Conservation (phyloP, 2,329 filamentous ascomycete species). For the Herpotrichia juniperi region DNA sequence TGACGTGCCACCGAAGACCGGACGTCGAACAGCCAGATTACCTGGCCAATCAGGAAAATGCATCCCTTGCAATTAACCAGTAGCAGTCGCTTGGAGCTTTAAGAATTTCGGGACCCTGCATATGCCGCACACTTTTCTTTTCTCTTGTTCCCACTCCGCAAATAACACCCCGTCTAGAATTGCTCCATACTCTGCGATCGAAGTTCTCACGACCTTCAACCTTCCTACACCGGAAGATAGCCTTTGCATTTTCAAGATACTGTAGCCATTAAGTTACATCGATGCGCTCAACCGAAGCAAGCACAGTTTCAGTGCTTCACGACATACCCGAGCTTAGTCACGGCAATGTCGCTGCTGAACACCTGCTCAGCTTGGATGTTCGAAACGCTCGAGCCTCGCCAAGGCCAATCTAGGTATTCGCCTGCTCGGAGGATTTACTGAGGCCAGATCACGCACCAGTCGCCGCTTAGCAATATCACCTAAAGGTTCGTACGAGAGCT, state of each 20-base stretch:
- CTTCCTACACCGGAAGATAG: neutral
- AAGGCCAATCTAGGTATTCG: neutral
- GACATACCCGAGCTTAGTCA: neutral
- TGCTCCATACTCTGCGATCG: neutral
- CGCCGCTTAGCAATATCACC: neutral
- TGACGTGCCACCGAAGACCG: conserved; percentile 9
- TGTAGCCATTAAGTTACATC: too few species aligned
- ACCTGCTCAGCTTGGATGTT: too few species aligned
- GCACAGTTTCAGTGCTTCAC: neutral
- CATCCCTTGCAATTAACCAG: neutral
- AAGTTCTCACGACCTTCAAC: neutral
- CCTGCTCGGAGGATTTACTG: neutral
- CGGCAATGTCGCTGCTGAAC: too few species aligned
- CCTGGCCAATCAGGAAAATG: conserved; percentile 2
- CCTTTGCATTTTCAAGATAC: neutral
- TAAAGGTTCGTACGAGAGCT: neutral
- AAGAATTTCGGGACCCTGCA: neutral
- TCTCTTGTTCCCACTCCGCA: neutral
- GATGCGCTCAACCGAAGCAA: too few species aligned
- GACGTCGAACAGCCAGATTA: conserved; percentile 3
- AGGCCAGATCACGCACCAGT: neutral
- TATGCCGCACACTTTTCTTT: neutral
- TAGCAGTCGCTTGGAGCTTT: conserved; percentile 1
- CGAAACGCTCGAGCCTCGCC: neutral
- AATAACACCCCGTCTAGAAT: neutral